Evolutionary conservation across 179 eudicot species (phyloP).

Genomic region (Pouteria campechiana): DNA sequence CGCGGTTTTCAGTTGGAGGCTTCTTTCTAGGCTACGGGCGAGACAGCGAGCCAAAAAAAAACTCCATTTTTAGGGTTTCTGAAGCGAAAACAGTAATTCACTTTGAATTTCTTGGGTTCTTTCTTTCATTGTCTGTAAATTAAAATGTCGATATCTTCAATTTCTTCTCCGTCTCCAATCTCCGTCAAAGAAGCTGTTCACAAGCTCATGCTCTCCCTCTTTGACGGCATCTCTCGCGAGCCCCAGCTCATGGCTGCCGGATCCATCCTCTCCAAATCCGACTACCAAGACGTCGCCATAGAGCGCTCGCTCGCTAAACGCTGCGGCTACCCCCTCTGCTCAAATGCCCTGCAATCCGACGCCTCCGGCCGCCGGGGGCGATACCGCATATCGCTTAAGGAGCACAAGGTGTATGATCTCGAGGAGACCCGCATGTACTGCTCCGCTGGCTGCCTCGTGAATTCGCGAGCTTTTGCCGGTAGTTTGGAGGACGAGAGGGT

Average conservation of each 20-base stretch:
- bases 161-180: no score
- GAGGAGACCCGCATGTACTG: constrained; percentile 78
- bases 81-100: no score
- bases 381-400: constrained; percentile 70
- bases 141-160: no score
- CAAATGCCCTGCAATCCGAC: constrained; percentile 44
- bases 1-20: no score
- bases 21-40: no score
- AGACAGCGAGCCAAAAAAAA: no score
- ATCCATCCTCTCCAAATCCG: constrained; percentile 45
- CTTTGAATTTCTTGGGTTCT: no score
- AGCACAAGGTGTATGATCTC: constrained; percentile 89
- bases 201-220: constrained; percentile 56
- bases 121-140: no score
- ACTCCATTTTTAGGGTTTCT: no score
- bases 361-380: constrained; percentile 49
- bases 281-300: constrained; percentile 70
- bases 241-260: constrained; percentile 61
- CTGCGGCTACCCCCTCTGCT: constrained; percentile 89
- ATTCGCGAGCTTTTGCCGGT: constrained; percentile 52
- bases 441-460: constrained; percentile 52
- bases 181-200: constrained; percentile 57
- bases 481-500: constrained; percentile 59
- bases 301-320: constrained; percentile 52
- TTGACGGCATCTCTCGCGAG: constrained; percentile 56